phyloP scores from a whole-genome alignment of 305 asterid genomes.

The Withania somnifera region DNA sequence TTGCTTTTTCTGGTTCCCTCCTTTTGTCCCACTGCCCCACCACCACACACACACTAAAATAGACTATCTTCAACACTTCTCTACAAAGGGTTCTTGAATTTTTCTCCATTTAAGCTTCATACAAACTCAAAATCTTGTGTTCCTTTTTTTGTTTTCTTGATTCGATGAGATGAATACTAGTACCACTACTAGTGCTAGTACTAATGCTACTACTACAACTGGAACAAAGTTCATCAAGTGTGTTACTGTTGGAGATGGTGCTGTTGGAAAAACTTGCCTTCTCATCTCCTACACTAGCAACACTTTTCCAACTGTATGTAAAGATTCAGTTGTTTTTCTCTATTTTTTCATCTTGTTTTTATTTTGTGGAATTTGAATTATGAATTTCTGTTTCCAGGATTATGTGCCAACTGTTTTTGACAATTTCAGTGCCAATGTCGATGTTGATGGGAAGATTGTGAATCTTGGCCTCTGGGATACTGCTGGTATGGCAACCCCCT shows the following conservation, averaged over 20 bases:
- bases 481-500: slow-evolving; percentile 44
- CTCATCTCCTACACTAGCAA: too few species aligned
- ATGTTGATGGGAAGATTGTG: slow-evolving; percentile 71
- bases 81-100: slow-evolving; percentile 3
- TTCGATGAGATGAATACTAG: slow-evolving; percentile 36
- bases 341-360: background rate
- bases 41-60: background rate
- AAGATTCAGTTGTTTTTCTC: background rate
- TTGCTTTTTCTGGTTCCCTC: slow-evolving; percentile 41
- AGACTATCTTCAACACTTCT: background rate
- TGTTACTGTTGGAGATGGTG: slow-evolving; percentile 38
- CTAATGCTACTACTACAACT: slow-evolving; percentile 23
- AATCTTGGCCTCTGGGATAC: slow-evolving; percentile 88
- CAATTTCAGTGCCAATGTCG: slow-evolving; percentile 75
- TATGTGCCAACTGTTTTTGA: slow-evolving; percentile 86
- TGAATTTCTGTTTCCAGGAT: slow-evolving; percentile 28
- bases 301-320: background rate
- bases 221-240: slow-evolving; percentile 73
- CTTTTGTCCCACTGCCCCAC: slow-evolving; percentile 1
- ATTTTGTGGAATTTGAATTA: background rate
- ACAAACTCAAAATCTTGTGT: background rate
- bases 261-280: too few species aligned
- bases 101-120: background rate
- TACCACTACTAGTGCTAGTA: slow-evolving; percentile 5
- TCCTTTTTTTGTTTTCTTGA: background rate